phyloP scores from a whole-genome alignment of 2,329 filamentous ascomycete genomes.

The Laburnicola sp. region DNA sequence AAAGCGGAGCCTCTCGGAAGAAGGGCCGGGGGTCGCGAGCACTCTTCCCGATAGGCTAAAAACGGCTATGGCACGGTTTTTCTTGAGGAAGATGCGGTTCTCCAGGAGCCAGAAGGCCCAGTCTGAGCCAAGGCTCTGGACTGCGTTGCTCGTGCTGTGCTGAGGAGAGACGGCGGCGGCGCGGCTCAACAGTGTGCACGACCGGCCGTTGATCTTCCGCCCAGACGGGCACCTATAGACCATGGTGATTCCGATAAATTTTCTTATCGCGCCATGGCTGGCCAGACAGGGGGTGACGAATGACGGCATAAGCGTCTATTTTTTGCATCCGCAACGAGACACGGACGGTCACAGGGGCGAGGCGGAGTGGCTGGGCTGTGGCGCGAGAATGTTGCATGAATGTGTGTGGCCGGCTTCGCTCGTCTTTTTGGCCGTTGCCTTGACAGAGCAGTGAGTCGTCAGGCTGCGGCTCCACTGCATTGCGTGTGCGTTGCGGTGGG shows the following conservation, averaged over 20 bases:
- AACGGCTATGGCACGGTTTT: no score
- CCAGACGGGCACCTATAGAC: background rate
- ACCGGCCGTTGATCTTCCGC: background rate
- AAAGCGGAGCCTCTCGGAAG: slow-evolving; percentile 7
- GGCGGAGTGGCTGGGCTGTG: background rate
- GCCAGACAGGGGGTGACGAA: slow-evolving; percentile 3
- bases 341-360: background rate
- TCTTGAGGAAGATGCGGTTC: background rate
- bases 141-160: no score
- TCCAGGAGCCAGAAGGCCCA: background rate
- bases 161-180: background rate
- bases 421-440: slow-evolving; percentile 4
- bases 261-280: slow-evolving; percentile 4
- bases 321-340: background rate
- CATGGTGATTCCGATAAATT: slow-evolving; percentile 6
- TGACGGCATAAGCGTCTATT: background rate
- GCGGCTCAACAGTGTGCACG: background rate
- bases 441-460: slow-evolving; percentile 1
- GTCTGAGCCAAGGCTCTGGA: slow-evolving; percentile 1
- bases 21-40: background rate
- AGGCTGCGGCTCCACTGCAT: slow-evolving; percentile 5
- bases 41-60: background rate
- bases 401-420: background rate
- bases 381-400: slow-evolving; percentile 1
- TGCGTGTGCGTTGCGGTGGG: slow-evolving; percentile 1